Conservation (phyloP, 345 rosid species). For the Citrus australasica region DNA sequence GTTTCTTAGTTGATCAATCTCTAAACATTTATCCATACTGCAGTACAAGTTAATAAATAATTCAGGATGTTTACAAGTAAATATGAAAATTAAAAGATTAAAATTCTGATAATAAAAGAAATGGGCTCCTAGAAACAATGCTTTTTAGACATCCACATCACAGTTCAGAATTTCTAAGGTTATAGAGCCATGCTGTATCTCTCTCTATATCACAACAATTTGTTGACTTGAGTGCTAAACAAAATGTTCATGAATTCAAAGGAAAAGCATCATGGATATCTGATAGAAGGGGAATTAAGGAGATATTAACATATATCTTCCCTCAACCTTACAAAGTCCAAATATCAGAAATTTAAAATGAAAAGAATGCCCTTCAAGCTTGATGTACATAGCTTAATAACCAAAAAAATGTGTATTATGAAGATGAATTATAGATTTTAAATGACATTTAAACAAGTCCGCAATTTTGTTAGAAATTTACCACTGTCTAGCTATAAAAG, state of each 20-base stretch:
- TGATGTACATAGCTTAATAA: neutral
- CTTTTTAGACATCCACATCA: neutral
- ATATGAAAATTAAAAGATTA: neutral
- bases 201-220: neutral
- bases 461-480: neutral
- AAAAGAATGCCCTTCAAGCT: neutral
- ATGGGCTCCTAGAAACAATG: no score
- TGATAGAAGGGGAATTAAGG: neutral
- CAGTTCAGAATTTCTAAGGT: neutral
- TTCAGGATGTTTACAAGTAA: neutral
- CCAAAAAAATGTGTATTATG: no score
- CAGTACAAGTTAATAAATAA: conserved; percentile 11
- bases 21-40: conserved; percentile 52
- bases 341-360: neutral
- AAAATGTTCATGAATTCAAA: neutral
- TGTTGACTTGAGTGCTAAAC: neutral
- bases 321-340: neutral
- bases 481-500: neutral
- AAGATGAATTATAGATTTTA: neutral
- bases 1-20: conserved; percentile 52
- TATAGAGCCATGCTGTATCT: neutral
- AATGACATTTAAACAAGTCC: neutral
- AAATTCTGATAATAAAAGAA: no score
- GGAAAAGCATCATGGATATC: neutral
- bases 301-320: neutral